phyloP scores from a whole-genome alignment of 2,329 filamentous ascomycete genomes.

The Ophiostoma novo-ulmi region DNA sequence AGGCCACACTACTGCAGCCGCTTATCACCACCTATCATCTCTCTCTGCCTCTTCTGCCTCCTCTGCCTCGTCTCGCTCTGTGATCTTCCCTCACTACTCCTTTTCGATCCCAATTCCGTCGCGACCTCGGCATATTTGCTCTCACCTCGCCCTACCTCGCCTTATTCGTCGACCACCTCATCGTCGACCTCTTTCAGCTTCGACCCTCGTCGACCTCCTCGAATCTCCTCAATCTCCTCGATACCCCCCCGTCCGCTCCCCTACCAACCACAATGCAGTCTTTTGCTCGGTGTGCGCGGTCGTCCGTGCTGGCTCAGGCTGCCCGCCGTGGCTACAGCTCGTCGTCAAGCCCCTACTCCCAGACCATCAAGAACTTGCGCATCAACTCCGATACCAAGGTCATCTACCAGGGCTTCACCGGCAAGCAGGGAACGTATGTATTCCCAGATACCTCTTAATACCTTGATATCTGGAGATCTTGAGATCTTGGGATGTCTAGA shows the following conservation, averaged over 20 bases:
- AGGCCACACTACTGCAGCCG: constrained; percentile 5
- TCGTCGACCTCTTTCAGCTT: neutral
- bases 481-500: neutral
- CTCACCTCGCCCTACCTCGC: neutral
- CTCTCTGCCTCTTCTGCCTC: neutral
- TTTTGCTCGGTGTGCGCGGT: constrained; percentile 64
- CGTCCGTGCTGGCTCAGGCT: constrained; percentile 61
- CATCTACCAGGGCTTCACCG: constrained; percentile 94
- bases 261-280: constrained; percentile 63
- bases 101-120: constrained; percentile 8
- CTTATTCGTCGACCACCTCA: constrained; percentile 4
- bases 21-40: constrained; percentile 12
- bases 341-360: constrained; percentile 61
- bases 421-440: constrained; percentile 88
- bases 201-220: constrained; percentile 2
- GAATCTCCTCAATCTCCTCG: neutral
- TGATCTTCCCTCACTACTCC: constrained; percentile 4
- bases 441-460: too few relatives aligned
- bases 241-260: neutral
- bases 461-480: neutral
- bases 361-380: constrained; percentile 78
- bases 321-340: constrained; percentile 71
- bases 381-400: constrained; percentile 93
- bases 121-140: constrained; percentile 5
- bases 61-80: neutral